Evolutionary conservation across 129 eudicot species (phyloP).

Genomic region (Lactuca sativa): DNA sequence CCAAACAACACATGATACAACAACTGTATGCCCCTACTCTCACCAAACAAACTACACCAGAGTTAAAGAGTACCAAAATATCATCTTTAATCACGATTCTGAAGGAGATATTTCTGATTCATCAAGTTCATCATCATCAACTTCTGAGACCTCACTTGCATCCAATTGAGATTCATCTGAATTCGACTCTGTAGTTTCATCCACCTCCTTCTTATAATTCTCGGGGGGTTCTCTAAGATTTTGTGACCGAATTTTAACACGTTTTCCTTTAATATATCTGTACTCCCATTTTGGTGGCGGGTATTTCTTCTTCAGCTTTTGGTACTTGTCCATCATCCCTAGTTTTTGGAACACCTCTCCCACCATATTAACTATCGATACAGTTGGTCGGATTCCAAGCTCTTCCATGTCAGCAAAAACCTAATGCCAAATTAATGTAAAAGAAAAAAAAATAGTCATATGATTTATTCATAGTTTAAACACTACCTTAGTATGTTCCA

Average conservation of each 20-base stretch:
- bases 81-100: conserved; percentile 6
- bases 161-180: conserved; percentile 30
- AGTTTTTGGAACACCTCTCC: conserved; percentile 80
- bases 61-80: neutral
- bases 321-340: conserved; percentile 78
- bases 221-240: conserved; percentile 33
- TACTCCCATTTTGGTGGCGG: conserved; percentile 93
- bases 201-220: conserved; percentile 16
- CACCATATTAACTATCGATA: conserved; percentile 59
- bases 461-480: conserved; percentile 1
- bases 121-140: conserved; percentile 5
- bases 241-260: conserved; percentile 59
- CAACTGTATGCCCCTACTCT: too few species aligned
- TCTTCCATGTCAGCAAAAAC: conserved; percentile 98
- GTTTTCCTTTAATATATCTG: conserved; percentile 76
- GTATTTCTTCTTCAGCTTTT: conserved; percentile 71
- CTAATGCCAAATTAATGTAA: conserved; percentile 31
- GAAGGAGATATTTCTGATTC: conserved; percentile 13
- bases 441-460: neutral
- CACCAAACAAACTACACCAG: neutral
- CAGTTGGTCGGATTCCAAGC: conserved; percentile 76
- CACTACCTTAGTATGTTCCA: neutral
- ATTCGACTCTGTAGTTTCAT: conserved; percentile 20
- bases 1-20: too few species aligned
- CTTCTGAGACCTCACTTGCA: neutral